Evolutionary conservation across 495 filamentous ascomycete genomes (phyloP).

Genomic region (Daldinia concentrica): DNA sequence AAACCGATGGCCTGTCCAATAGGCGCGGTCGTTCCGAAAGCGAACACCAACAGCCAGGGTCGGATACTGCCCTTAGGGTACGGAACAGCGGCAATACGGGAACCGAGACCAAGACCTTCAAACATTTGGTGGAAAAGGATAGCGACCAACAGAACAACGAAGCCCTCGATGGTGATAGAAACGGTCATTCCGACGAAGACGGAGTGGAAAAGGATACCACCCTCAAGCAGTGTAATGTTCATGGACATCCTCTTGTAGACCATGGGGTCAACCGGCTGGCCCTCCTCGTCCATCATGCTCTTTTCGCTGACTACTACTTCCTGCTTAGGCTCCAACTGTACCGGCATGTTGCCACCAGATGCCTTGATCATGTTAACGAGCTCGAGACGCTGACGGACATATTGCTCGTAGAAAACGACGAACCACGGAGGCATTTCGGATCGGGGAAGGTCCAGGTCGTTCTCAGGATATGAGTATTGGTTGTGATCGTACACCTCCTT

Average conservation of each 20-base stretch:
- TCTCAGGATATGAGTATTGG: conserved; percentile 31
- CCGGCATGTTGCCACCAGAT: conserved; percentile 11
- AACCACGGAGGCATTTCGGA: conserved; percentile 66
- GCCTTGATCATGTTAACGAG: conserved; percentile 57
- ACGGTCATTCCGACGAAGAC: conserved; percentile 76
- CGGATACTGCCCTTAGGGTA: conserved; percentile 59
- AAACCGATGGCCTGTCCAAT: conserved; percentile 70
- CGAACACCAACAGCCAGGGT: conserved; percentile 71
- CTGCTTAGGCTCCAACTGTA: conserved; percentile 26
- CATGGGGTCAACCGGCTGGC: conserved; percentile 53
- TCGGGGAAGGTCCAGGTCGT: conserved; percentile 40
- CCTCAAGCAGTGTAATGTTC: conserved; percentile 65
- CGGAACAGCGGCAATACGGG: conserved; percentile 66
- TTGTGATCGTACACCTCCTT: conserved; percentile 50
- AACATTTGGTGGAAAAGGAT: conserved; percentile 78
- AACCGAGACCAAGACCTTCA: conserved; percentile 73
- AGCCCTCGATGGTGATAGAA: conserved; percentile 70
- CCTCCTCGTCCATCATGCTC: conserved; percentile 52
- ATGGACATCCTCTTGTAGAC: conserved; percentile 60
- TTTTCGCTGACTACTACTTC: conserved; percentile 41
- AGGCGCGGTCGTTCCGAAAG: conserved; percentile 67
- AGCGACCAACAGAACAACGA: conserved; percentile 72
- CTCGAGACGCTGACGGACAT: conserved; percentile 61
- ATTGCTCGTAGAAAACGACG: conserved; percentile 64
- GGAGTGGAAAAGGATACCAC: conserved; percentile 68